A percentile compares a stretch with the other conserved stretches of the same genome.
These are phyloP conservation scores for Akebia trifoliata DNA, from an alignment of 164 flowering plant species.

Conservation along the genomic window DNA sequence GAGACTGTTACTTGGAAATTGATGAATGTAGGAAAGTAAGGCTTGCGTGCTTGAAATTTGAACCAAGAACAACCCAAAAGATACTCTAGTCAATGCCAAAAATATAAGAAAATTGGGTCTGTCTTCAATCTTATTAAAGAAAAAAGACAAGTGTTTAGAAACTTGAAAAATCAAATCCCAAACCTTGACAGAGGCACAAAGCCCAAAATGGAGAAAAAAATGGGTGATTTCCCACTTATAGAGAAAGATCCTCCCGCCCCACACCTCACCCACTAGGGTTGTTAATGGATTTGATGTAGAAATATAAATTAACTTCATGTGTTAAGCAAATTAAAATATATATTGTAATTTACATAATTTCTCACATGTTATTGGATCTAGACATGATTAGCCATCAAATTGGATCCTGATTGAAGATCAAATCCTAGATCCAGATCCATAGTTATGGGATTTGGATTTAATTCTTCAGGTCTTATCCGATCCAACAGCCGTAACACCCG, in stretches of 20 bases:
- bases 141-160: slow-evolving; percentile 7
- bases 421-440: too few relatives aligned
- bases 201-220: not conserved
- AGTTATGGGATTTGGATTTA: not conserved
- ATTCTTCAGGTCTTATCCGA: too few relatives aligned
- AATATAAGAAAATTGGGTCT: not conserved
- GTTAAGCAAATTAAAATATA: too few relatives aligned
- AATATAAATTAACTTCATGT: too few relatives aligned
- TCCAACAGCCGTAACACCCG: too few relatives aligned
- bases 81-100: not conserved
- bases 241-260: not conserved
- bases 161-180: slow-evolving; percentile 5
- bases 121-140: not conserved
- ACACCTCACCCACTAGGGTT: too few relatives aligned
- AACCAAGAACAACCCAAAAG: slow-evolving; percentile 1
- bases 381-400: too few relatives aligned
- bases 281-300: too few relatives aligned
- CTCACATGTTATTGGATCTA: too few relatives aligned
- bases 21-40: not conserved
- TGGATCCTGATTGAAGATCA: too few relatives aligned
- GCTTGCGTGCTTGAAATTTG: slow-evolving; percentile 8
- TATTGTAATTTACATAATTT: too few relatives aligned
- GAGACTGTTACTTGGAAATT: not conserved
- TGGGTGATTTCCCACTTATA: not conserved
- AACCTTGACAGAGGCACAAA: not conserved